Conservation (phyloP, 768 basidiomycete species). For the Calocybe indica region DNA sequence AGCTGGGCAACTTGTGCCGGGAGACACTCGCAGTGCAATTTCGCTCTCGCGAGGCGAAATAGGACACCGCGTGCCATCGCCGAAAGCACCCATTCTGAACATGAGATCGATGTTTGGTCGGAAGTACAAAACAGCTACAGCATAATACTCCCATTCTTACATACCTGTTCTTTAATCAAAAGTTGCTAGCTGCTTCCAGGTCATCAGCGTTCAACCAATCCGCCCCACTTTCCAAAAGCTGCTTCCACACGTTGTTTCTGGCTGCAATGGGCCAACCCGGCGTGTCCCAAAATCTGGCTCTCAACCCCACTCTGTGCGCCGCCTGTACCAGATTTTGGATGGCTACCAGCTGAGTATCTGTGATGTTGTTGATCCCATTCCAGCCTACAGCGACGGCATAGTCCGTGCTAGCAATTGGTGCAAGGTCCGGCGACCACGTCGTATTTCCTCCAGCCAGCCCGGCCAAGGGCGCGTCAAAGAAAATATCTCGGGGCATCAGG, state of each 20-base stretch:
- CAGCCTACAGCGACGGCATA: conserved; percentile 39
- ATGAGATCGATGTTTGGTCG: conserved; percentile 26
- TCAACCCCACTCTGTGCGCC: conserved; percentile 38
- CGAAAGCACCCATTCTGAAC: conserved; percentile 17
- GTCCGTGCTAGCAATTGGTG: conserved; percentile 47
- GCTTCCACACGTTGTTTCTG: conserved; percentile 36
- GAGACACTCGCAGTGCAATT: conserved; percentile 51
- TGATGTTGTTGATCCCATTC: conserved; percentile 38
- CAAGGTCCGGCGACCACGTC: conserved; percentile 33
- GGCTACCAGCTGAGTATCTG: conserved; percentile 28
- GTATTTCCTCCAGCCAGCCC: conserved; percentile 27
- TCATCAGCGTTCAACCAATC: conserved; percentile 53
- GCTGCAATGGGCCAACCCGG: conserved; percentile 43
- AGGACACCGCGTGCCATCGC: conserved; percentile 20
- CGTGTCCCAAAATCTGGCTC: conserved; percentile 48
- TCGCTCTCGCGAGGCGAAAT: conserved; percentile 50
- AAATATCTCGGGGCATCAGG: conserved; percentile 39
- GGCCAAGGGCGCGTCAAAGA: conserved; percentile 48
- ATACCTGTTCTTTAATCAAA: conserved; percentile 13
- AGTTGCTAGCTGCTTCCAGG: conserved; percentile 32
- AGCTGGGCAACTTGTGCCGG: conserved; percentile 55
- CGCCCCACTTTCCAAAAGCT: conserved; percentile 34
- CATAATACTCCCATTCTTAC: conserved; percentile 8
- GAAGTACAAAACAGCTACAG: conserved; percentile 18
- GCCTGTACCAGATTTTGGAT: conserved; percentile 34